Percentiles rank a stretch among this genome's conserved stretches.
Conservation (phyloP, 306 rosid species). For the Corylus avellana region DNA sequence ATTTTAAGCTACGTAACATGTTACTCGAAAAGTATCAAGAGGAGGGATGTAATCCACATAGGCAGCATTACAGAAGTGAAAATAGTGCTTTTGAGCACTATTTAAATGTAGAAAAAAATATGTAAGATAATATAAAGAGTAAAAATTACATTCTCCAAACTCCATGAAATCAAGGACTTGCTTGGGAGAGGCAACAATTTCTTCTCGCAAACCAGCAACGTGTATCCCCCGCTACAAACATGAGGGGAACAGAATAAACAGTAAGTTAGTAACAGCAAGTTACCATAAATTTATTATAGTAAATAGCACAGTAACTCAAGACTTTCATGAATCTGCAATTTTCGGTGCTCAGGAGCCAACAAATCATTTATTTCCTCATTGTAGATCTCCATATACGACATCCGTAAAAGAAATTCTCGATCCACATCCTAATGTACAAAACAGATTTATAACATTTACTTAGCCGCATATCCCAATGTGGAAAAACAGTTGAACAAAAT, state of each 20-base stretch:
- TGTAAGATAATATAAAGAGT: constrained; percentile 9
- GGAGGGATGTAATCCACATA: constrained; percentile 9
- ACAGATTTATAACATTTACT: not conserved
- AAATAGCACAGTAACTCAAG: constrained; percentile 55
- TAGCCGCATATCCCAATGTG: not conserved
- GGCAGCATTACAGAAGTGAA: not conserved
- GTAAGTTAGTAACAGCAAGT: constrained; percentile 13
- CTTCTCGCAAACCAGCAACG: constrained; percentile 95
- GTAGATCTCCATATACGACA: constrained; percentile 98
- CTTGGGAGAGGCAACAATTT: constrained; percentile 88
- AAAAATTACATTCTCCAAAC: constrained; percentile 77
- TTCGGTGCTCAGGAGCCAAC: constrained; percentile 91
- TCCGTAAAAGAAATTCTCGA: constrained; percentile 90
- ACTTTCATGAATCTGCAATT: constrained; percentile 95
- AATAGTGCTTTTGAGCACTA: not conserved
- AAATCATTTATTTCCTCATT: constrained; percentile 94
- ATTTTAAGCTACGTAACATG: not conserved
- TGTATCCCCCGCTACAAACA: constrained; percentile 80
- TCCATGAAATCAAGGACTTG: constrained; percentile 86
- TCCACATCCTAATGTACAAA: constrained; percentile 58
- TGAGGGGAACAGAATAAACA: constrained; percentile 25
- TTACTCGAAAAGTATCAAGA: constrained; percentile 11
- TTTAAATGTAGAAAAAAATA: not conserved
- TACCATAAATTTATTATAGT: constrained; percentile 1
- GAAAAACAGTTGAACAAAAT: not conserved